Evolutionary conservation across 495 filamentous ascomycete species (phyloP).

Genomic region (Xylaria scruposa): DNA sequence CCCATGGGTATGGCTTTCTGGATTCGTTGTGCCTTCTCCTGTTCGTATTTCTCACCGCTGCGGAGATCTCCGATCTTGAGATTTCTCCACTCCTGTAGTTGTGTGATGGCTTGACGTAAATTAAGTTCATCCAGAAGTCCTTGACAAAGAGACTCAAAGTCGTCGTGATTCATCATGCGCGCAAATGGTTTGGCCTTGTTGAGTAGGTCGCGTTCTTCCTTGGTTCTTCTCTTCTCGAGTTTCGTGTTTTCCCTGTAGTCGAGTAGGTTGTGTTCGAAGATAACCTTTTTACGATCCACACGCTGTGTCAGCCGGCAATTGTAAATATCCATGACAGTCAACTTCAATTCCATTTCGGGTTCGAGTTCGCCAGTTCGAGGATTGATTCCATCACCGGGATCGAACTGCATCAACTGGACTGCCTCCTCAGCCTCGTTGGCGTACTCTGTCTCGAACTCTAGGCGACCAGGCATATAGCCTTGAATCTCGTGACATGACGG

Average conservation of each 20-base stretch:
- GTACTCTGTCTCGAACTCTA: conserved; percentile 98
- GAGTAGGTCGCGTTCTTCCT: conserved; percentile 88
- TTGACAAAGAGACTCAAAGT: conserved; percentile 85
- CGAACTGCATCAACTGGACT: conserved; percentile 97
- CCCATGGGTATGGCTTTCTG: conserved; percentile 73
- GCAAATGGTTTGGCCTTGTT: conserved; percentile 96
- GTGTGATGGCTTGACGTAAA: conserved; percentile 83
- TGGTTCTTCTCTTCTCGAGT: conserved; percentile 90
- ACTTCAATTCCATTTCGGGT: conserved; percentile 94
- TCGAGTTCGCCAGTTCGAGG: conserved; percentile 81
- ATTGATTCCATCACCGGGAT: conserved; percentile 91
- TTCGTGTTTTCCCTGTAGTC: conserved; percentile 90
- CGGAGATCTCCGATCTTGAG: conserved; percentile 82
- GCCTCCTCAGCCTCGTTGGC: conserved; percentile 98
- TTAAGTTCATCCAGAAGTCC: conserved; percentile 90
- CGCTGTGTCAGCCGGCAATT: conserved; percentile 89
- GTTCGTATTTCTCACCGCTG: conserved; percentile 91
- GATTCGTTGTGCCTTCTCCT: conserved; percentile 81
- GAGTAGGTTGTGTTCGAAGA: conserved; percentile 92
- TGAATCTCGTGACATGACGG: conserved; percentile 97
- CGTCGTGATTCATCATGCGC: conserved; percentile 91
- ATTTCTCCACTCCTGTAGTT: conserved; percentile 93
- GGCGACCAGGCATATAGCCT: conserved; percentile 96
- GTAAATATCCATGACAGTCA: conserved; percentile 98
- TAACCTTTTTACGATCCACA: conserved; percentile 94